phyloP scores from a whole-genome alignment of 345 rosid species.

The Noccaea bulbosa region DNA sequence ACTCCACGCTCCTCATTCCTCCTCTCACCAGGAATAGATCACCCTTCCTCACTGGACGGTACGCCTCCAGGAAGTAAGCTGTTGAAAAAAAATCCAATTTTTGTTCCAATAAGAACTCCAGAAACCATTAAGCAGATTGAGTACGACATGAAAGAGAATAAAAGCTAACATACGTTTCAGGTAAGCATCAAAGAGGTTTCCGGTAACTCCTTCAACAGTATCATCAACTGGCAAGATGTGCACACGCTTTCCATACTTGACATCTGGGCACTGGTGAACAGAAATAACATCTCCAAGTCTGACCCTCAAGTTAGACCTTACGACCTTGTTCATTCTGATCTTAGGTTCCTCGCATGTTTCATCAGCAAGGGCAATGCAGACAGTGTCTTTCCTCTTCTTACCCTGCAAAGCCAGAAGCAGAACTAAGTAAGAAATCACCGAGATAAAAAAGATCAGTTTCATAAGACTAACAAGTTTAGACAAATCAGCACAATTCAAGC shows the following conservation, averaged over 20 bases:
- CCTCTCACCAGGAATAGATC: conserved; percentile 96
- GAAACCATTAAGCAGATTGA: background rate
- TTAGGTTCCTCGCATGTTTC: conserved; percentile 83
- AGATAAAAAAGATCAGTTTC: background rate
- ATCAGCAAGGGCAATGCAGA: conserved; percentile 87
- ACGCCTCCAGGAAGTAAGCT: conserved; percentile 96
- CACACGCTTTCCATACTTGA: conserved; percentile 90
- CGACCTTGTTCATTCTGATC: conserved; percentile 90
- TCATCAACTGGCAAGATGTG: conserved; percentile 94
- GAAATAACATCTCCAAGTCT: conserved; percentile 90
- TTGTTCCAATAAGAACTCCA: no score
- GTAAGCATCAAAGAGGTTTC: conserved; percentile 93
- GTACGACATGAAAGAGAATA: background rate
- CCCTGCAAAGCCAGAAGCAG: conserved; percentile 51
- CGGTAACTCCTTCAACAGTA: conserved; percentile 88
- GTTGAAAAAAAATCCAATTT: conserved; percentile 26
- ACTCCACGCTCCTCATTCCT: conserved; percentile 96
- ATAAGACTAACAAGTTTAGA: background rate
- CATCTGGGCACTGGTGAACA: conserved; percentile 90
- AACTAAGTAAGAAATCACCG: background rate
- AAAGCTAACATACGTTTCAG: conserved; percentile 72
- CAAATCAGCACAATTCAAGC: background rate
- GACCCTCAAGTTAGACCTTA: conserved; percentile 87
- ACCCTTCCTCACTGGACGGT: conserved; percentile 96
- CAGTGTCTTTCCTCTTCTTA: conserved; percentile 81